Conservation (phyloP, 768 basidiomycete genomes). For the Neoboletus brunneissimus region DNA sequence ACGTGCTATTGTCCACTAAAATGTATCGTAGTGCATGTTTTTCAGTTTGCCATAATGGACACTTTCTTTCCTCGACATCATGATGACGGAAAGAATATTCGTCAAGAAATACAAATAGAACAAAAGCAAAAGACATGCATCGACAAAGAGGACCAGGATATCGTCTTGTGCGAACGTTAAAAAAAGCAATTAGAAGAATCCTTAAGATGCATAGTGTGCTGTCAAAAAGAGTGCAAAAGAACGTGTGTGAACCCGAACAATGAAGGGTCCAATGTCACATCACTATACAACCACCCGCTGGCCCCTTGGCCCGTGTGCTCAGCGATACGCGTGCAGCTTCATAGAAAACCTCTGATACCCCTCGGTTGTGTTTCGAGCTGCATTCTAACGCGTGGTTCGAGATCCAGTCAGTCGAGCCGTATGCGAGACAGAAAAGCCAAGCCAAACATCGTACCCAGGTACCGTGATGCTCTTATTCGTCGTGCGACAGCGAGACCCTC, state of each 20-base stretch:
- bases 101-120: conserved; percentile 15
- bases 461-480: conserved; percentile 89
- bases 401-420: neutral
- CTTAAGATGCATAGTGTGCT: conserved; percentile 18
- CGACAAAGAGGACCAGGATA: neutral
- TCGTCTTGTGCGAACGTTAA: neutral
- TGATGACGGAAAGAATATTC: neutral
- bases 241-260: neutral
- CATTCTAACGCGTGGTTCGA: conserved; percentile 59
- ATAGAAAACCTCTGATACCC: conserved; percentile 89
- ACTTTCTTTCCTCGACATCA: neutral
- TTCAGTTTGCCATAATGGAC: conserved; percentile 28
- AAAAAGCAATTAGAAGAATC: conserved; percentile 21
- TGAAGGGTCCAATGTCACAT: conserved; percentile 42
- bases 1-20: conserved; percentile 6
- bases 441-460: conserved; percentile 65
- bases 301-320: conserved; percentile 66
- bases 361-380: conserved; percentile 95
- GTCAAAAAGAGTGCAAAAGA: conserved; percentile 3
- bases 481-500: conserved; percentile 85
- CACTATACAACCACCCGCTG: conserved; percentile 55
- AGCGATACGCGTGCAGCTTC: conserved; percentile 87
- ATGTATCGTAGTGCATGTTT: conserved; percentile 28
- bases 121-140: neutral
- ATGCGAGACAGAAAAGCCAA: neutral